Conservation (phyloP, 202 grass and related monocot genomes). For the Brachypodium distachyon region DNA sequence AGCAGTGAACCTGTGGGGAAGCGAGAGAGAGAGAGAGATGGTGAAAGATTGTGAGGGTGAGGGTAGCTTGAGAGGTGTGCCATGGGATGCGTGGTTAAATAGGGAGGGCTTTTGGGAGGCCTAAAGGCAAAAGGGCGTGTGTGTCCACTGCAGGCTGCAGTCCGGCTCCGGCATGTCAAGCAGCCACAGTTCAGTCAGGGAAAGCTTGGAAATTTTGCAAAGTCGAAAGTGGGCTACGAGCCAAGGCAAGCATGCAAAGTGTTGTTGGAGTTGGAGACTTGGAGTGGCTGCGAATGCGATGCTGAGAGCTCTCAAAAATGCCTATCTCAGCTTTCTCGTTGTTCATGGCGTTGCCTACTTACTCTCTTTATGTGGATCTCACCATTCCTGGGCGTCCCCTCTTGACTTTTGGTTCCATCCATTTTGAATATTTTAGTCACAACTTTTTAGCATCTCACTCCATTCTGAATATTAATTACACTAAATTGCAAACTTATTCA, state of each 20-base stretch:
- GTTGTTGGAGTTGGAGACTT: neutral
- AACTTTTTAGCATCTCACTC: no score
- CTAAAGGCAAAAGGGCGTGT: slow-evolving; percentile 34
- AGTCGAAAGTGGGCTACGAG: slow-evolving; percentile 25
- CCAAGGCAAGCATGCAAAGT: slow-evolving; percentile 11
- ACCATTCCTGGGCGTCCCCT: neutral
- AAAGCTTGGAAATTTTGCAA: slow-evolving; percentile 37
- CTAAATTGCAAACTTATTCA: no score
- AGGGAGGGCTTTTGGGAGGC: slow-evolving; percentile 42
- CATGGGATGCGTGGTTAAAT: slow-evolving; percentile 40
- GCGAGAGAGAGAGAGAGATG: neutral
- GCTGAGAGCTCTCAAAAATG: no score
- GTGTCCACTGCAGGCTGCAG: slow-evolving; percentile 21
- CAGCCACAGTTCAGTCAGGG: slow-evolving; percentile 23
- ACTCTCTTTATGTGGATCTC: neutral
- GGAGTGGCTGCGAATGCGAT: neutral
- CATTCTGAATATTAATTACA: no score
- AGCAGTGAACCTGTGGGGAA: slow-evolving; percentile 5
- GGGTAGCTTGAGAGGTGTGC: neutral
- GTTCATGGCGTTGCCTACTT: slow-evolving; percentile 1
- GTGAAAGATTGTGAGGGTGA: neutral
- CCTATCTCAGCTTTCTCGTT: no score
- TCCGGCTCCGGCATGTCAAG: slow-evolving; percentile 36
- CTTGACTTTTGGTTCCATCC: neutral
- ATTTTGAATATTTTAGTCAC: no score